A percentile compares a stretch with the other conserved stretches of the same genome.
phyloP scores from a whole-genome alignment of 129 eudicot species.

The Gnaphalium uliginosum region DNA sequence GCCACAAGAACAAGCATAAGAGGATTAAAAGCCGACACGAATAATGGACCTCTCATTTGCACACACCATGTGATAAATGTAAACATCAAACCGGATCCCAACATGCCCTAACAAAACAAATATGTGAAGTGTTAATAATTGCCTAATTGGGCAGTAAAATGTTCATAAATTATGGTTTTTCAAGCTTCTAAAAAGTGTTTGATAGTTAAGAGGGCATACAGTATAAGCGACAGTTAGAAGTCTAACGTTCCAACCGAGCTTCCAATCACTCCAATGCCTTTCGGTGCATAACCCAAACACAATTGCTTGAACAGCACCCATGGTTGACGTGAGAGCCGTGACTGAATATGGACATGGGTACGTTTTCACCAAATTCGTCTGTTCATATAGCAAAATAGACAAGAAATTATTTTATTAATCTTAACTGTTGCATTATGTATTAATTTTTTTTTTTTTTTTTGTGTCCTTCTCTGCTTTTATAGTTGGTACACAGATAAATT shows the following conservation, averaged over 20 bases:
- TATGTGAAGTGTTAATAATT: background rate
- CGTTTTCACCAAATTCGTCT: conserved; percentile 47
- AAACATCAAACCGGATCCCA: conserved; percentile 49
- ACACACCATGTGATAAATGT: conserved; percentile 53
- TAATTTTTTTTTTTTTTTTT: too few relatives aligned
- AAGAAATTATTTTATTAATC: background rate
- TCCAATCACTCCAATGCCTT: conserved; percentile 68
- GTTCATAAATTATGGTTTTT: background rate
- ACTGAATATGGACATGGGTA: conserved; percentile 59
- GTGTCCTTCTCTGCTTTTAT: too few relatives aligned
- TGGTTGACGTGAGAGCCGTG: conserved; percentile 37
- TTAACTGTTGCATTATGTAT: too few relatives aligned
- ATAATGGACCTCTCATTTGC: conserved; percentile 66
- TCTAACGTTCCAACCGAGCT: conserved; percentile 64
- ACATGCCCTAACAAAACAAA: conserved; percentile 42
- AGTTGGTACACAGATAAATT: too few relatives aligned
- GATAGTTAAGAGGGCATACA: conserved; percentile 23
- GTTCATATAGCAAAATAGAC: background rate
- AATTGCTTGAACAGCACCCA: conserved; percentile 43
- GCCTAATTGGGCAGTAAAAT: background rate
- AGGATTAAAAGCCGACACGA: conserved; percentile 61
- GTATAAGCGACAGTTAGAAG: conserved; percentile 52
- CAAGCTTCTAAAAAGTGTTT: background rate
- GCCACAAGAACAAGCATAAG: conserved; percentile 65
- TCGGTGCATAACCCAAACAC: conserved; percentile 41